These are phyloP conservation scores for Xenosphaeropsis pyriputrescens DNA, from an alignment of 2,329 filamentous ascomycete genomes.

Conservation along the genomic window DNA sequence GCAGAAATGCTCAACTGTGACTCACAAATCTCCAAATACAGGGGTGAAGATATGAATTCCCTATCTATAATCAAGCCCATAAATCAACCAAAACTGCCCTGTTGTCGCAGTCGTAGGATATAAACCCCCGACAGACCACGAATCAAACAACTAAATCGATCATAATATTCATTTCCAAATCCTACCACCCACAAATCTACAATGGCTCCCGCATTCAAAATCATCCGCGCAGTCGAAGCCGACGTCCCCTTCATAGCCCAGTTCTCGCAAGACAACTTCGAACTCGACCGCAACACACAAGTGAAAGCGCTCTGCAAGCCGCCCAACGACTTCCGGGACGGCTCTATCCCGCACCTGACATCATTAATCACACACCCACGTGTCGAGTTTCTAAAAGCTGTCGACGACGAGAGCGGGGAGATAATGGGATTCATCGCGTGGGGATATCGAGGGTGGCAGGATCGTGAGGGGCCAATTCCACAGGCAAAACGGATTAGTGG, in stretches of 20 bases:
- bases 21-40: too few species aligned
- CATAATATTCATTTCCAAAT: background rate
- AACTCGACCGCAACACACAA: slow-evolving; percentile 17
- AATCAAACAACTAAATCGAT: background rate
- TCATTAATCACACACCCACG: background rate
- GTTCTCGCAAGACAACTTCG: slow-evolving; percentile 19
- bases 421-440: slow-evolving; percentile 21
- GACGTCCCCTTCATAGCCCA: slow-evolving; percentile 19
- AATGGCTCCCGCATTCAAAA: background rate
- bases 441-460: slow-evolving; percentile 15
- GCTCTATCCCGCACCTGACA: slow-evolving; percentile 14
- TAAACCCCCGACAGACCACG: too few species aligned
- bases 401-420: slow-evolving; percentile 14
- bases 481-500: slow-evolving; percentile 4
- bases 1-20: too few species aligned
- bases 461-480: slow-evolving; percentile 4
- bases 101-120: too few species aligned
- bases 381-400: slow-evolving; percentile 17
- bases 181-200: background rate
- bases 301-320: slow-evolving; percentile 12
- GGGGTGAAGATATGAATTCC: too few species aligned
- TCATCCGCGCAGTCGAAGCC: background rate
- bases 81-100: too few species aligned
- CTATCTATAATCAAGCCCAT: too few species aligned
- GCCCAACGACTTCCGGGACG: slow-evolving; percentile 3